Percentiles rank a stretch among this genome's conserved stretches.
phyloP scores from a whole-genome alignment of 1,284 basidiomycete genomes.

The Malassezia vespertilionis region DNA sequence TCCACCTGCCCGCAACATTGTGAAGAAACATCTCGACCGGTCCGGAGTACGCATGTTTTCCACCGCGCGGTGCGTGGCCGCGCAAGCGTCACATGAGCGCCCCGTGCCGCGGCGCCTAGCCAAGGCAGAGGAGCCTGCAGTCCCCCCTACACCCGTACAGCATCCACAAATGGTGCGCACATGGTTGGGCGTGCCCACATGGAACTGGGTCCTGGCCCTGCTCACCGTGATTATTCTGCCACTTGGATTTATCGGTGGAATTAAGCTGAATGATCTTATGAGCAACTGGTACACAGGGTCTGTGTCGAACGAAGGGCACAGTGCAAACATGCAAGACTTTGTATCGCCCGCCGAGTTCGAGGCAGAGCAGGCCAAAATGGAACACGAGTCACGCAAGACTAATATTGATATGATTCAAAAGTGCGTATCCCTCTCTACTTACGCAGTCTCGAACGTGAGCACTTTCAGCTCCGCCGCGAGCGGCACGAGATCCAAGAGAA shows the following conservation, averaged over 20 bases:
- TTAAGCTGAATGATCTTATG: conserved; percentile 12
- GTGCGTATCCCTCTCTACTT: not conserved
- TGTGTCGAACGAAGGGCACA: conserved; percentile 8
- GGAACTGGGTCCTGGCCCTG: conserved; percentile 10
- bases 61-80: not conserved
- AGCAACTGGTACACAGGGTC: conserved; percentile 6
- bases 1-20: no score
- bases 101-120: conserved; percentile 4
- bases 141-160: not conserved
- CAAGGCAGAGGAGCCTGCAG: not conserved
- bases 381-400: not conserved
- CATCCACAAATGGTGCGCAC: no score
- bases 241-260: conserved; percentile 8
- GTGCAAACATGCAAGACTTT: not conserved
- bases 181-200: conserved; percentile 4
- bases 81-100: conserved; percentile 1
- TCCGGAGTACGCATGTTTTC: conserved; percentile 1
- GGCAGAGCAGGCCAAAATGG: not conserved
- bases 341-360: not conserved
- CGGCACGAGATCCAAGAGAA: conserved; percentile 25
- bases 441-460: conserved; percentile 11
- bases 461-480: conserved; percentile 24
- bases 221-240: conserved; percentile 9
- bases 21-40: no score
- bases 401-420: conserved; percentile 3